Evolutionary conservation across 1,284 basidiomycete species (phyloP).

Genomic region (Entoloma clypeatum): DNA sequence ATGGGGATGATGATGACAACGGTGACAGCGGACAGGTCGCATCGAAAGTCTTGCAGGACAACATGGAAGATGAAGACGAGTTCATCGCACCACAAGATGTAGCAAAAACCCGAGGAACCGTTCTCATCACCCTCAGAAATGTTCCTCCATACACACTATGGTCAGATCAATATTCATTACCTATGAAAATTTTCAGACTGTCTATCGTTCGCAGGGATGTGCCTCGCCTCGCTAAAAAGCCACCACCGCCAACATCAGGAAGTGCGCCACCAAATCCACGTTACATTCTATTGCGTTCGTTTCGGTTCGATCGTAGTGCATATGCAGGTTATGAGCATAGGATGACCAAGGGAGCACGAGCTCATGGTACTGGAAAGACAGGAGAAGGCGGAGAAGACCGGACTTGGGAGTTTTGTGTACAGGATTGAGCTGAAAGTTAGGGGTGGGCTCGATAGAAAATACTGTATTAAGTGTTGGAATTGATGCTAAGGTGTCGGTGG

Average conservation of each 20-base stretch:
- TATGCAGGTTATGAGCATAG: slow-evolving; percentile 90
- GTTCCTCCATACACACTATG: slow-evolving; percentile 87
- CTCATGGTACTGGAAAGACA: slow-evolving; percentile 58
- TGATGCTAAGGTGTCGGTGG: slow-evolving; percentile 16
- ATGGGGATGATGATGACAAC: slow-evolving; percentile 43
- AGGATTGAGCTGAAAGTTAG: too few species aligned
- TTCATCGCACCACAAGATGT: slow-evolving; percentile 15
- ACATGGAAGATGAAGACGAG: slow-evolving; percentile 19
- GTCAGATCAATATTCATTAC: slow-evolving; percentile 37
- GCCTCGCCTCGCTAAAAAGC: slow-evolving; percentile 75
- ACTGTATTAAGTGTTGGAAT: slow-evolving; percentile 11
- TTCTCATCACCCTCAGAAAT: slow-evolving; percentile 89
- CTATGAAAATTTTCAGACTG: slow-evolving; percentile 3
- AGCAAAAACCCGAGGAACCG: slow-evolving; percentile 45
- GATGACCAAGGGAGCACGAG: slow-evolving; percentile 84
- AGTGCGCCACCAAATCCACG: slow-evolving; percentile 54
- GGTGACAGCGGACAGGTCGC: slow-evolving; percentile 21
- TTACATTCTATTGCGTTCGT: slow-evolving; percentile 78
- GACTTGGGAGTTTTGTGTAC: slow-evolving; percentile 74
- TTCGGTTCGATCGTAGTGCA: slow-evolving; percentile 66
- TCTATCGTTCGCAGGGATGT: slow-evolving; percentile 55
- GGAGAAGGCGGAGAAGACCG: slow-evolving; percentile 73
- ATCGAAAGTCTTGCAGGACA: too few species aligned
- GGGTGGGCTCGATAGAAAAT: too few species aligned
- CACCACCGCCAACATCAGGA: slow-evolving; percentile 45